Base-by-base conservation (phyloP, 2,329 filamentous ascomycete species). In the Hymenoscyphus linearis region DNA sequence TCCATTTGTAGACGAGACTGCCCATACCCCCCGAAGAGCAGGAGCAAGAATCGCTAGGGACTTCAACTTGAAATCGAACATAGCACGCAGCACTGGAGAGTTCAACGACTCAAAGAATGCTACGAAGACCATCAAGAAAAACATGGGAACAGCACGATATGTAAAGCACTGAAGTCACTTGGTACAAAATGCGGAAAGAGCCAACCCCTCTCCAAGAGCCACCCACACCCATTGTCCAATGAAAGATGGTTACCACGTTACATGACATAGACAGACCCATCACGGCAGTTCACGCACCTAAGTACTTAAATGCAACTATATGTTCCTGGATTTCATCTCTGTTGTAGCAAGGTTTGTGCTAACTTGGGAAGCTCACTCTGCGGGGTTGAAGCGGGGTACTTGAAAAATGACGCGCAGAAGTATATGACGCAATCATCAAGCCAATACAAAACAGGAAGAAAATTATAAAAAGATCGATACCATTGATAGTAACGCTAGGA, bases 181-280 rank as follows among this genome's bases (percentile, higher is more conserved):
- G 3, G 13, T 50, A 3, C 44, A 50, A 25, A 18, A 22, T 18
- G 18, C 44, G 18, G 22, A 40, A 16, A 40, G 7, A 16, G 37
- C 37, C 16, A 40, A 47, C 58, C 58, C 52, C 52, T 36, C 52
- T 34, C 44, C n/a, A 25, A 14, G 31, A 31, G 18, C 44, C 18
- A 50, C 22, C 44, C 44, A 50, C 18, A 50, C 22, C 44, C 44
- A 50, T 50, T 50, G 44, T 50, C 44, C 9, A 50, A 50, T 50
- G 18, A 25, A 13, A 50, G 10, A 18, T 50, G 18, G 44, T 44
- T 60, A 60, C 54, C 44, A 60, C 59, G 59, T 60, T 60, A 57
- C 54, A 60, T 60, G 44, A 54, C 59, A 60, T 60, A 31, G 44
- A 18, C 22, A n/a, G 25, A 25, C 58, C 53, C 58, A 37, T 57